These are phyloP conservation scores for Limonium bicolor DNA, from an alignment of 148 eudicot genomes.

Conservation along the genomic window DNA sequence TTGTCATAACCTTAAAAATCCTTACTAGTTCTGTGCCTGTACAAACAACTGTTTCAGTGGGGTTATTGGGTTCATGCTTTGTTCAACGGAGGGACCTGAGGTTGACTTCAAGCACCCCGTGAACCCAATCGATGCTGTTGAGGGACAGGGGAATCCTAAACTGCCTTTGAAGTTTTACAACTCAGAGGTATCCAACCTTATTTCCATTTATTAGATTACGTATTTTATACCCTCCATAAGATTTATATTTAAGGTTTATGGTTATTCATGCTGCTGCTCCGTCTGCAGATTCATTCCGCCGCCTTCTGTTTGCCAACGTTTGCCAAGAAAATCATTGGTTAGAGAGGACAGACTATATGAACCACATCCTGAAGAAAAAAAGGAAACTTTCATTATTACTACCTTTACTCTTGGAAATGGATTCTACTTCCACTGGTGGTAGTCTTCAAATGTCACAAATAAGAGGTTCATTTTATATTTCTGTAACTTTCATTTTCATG, in stretches of 20 bases:
- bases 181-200: conserved; percentile 42
- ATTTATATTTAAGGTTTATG: not conserved
- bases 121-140: conserved; percentile 85
- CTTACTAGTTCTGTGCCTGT: too few species aligned
- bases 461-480: too few species aligned
- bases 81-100: conserved; percentile 79
- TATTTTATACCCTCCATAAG: not conserved
- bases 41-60: conserved; percentile 71
- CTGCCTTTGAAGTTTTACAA: conserved; percentile 72
- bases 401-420: too few species aligned
- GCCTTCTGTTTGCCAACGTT: conserved; percentile 7
- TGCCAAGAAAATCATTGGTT: conserved; percentile 3
- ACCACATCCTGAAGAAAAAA: too few species aligned
- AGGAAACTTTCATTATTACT: too few species aligned
- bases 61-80: conserved; percentile 74
- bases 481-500: too few species aligned
- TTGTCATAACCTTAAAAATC: too few species aligned
- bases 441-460: too few species aligned
- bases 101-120: conserved; percentile 80
- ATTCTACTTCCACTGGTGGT: too few species aligned
- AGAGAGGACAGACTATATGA: too few species aligned
- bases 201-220: too few species aligned
- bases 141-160: conserved; percentile 42
- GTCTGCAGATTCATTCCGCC: not conserved
- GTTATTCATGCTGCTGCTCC: not conserved